A percentile compares a stretch with the other conserved stretches of the same genome.
phyloP scores from a whole-genome alignment of 495 filamentous ascomycete species.

The Pyrenopolyporus hunteri region DNA sequence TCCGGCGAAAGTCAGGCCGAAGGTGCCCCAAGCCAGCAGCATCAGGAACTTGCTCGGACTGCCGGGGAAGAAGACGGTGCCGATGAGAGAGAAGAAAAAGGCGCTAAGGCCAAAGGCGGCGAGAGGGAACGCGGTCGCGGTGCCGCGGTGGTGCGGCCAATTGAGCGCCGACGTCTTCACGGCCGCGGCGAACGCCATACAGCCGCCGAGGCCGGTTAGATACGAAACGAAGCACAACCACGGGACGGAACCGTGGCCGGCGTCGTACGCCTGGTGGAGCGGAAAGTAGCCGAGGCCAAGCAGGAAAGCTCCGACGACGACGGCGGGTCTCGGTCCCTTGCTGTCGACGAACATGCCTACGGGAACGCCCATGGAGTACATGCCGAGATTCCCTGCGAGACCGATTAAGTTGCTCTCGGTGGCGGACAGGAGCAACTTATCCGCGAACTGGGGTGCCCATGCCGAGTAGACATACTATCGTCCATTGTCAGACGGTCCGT shows the following conservation, averaged over 20 bases:
- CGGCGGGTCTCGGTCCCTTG: conserved; percentile 77
- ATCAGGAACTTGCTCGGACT: conserved; percentile 81
- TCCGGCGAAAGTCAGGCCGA: conserved; percentile 69
- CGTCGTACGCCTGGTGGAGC: conserved; percentile 68
- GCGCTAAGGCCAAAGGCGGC: conserved; percentile 94
- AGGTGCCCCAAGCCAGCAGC: conserved; percentile 81
- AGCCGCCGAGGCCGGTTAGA: conserved; percentile 85
- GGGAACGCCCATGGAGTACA: conserved; percentile 91
- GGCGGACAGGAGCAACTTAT: conserved; percentile 81
- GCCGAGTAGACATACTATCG: conserved; percentile 94
- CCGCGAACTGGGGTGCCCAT: conserved; percentile 95
- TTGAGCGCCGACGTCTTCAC: conserved; percentile 91
- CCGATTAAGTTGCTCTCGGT: conserved; percentile 93
- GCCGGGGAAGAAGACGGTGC: conserved; percentile 80
- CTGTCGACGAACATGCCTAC: conserved; percentile 86
- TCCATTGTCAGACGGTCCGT: conserved; percentile 4
- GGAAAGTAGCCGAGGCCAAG: conserved; percentile 83
- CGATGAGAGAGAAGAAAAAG: conserved; percentile 88
- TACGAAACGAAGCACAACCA: conserved; percentile 81
- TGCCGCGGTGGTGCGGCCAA: conserved; percentile 89
- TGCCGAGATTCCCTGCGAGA: conserved; percentile 89
- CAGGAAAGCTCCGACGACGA: conserved; percentile 72
- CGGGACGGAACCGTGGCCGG: conserved; percentile 67
- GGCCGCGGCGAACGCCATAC: conserved; percentile 81
- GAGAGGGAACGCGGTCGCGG: conserved; percentile 90